Conservation (phyloP, 2,329 filamentous ascomycete species). For the Alternaria sp. region DNA sequence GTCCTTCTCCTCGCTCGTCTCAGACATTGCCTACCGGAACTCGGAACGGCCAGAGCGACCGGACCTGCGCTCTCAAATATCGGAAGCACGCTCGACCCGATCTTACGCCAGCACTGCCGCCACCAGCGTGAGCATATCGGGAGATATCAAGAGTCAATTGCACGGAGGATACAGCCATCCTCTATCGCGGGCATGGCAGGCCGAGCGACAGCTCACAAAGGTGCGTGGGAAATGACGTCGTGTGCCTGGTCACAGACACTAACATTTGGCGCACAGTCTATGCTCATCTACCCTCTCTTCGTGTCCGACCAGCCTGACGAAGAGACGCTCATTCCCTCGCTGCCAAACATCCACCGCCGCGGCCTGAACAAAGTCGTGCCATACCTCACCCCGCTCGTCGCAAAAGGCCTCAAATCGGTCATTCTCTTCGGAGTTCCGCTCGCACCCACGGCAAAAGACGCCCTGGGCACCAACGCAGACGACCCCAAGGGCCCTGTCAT, state of each 20-base stretch:
- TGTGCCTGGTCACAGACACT: constrained; percentile 18
- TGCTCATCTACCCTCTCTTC: constrained; percentile 98
- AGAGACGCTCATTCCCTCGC: constrained; percentile 86
- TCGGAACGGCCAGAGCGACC: constrained; percentile 45
- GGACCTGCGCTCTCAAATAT: constrained; percentile 57
- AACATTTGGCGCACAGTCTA: constrained; percentile 72
- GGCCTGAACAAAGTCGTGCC: constrained; percentile 86
- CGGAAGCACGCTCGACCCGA: constrained; percentile 56
- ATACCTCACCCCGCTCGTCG: constrained; percentile 85
- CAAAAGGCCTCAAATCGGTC: constrained; percentile 89
- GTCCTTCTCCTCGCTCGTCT: constrained; percentile 64
- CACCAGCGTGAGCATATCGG: constrained; percentile 62
- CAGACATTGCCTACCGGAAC: constrained; percentile 61
- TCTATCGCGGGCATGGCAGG: constrained; percentile 61
- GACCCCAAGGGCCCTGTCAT: constrained; percentile 94
- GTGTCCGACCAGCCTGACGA: constrained; percentile 94
- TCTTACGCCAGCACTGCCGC: constrained; percentile 63
- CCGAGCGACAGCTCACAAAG: constrained; percentile 63
- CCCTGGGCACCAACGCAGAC: constrained; percentile 89
- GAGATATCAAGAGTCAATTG: constrained; percentile 62
- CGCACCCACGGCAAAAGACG: constrained; percentile 82
- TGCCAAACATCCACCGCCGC: constrained; percentile 89
- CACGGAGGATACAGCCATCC: constrained; percentile 63
- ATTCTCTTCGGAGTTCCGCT: constrained; percentile 96
- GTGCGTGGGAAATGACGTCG: constrained; percentile 32